A percentile compares a stretch with the other conserved stretches of the same genome.
Evolutionary conservation across 305 asterid species (phyloP).

Genomic region (Fraxinus dipetala): DNA sequence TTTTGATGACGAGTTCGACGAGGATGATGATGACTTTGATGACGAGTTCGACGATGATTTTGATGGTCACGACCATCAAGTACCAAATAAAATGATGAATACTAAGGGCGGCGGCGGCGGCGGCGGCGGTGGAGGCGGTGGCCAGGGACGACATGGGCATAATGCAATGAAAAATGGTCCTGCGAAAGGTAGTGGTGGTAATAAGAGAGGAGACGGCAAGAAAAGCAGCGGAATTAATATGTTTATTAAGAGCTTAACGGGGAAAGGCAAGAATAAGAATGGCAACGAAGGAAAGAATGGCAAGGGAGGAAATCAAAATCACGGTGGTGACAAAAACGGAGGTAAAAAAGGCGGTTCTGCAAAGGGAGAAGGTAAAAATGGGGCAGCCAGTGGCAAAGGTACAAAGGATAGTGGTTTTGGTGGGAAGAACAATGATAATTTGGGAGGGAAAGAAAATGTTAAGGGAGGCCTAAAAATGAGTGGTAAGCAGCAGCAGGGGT

Average conservation of each 20-base stretch:
- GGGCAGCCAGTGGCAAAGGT: constrained; percentile 27
- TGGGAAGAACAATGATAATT: constrained; percentile 35
- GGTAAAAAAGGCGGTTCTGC: constrained; percentile 17
- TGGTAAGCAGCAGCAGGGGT: constrained; percentile 30
- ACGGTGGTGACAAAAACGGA: constrained; percentile 21
- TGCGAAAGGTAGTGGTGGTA: constrained; percentile 33
- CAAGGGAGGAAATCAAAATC: constrained; percentile 27
- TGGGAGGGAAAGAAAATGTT: constrained; percentile 37
- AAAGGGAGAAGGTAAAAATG: constrained; percentile 31
- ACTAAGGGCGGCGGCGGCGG: constrained; percentile 23
- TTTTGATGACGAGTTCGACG: constrained; percentile 29
- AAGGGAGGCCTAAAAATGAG: constrained; percentile 34
- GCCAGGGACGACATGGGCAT: constrained; percentile 20
- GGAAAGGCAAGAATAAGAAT: constrained; percentile 35
- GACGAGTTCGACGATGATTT: constrained; percentile 36
- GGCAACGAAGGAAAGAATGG: constrained; percentile 21
- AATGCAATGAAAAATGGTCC: constrained; percentile 30
- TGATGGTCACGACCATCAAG: constrained; percentile 25
- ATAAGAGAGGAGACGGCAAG: constrained; percentile 36
- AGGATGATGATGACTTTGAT: constrained; percentile 36
- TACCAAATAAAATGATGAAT: constrained; percentile 24
- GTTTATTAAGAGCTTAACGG: constrained; percentile 41
- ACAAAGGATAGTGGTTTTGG: constrained; percentile 21
- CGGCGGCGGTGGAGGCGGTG: too few species aligned
- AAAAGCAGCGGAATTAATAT: constrained; percentile 41